Evolutionary conservation across 2,329 filamentous ascomycete genomes (phyloP), one percentile per base, ranked within the genome.

Genomic region (Apiospora koreana): DNA sequence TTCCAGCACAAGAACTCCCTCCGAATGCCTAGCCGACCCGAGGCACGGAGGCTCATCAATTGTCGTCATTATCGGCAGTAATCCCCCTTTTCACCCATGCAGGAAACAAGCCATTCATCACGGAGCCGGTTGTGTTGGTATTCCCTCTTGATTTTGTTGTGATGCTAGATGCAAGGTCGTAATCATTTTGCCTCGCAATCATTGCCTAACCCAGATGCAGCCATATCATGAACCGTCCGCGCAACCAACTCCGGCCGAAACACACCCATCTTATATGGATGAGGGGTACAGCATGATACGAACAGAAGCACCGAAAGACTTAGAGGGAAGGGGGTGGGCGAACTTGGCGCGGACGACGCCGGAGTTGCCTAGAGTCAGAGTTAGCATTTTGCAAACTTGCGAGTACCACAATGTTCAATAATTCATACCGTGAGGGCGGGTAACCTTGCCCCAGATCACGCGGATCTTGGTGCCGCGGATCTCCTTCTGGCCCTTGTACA

Each of bases 371-470:
- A 70, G 9, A 25, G 2, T 35, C 35, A 35, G 28, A 14, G 69
- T 75, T 42, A 74, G 76, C 71, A 74, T 48, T 38, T 41, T 66
- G 43, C n/a, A 35, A 16, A 28, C 48, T 68, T 48, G 54, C 12
- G n/a, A 43, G 62, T 42, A 31, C 25, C 67, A 70, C 18, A 21
- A 48, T 25, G 12, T 16, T 16, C n/a, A n/a, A 38, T 50, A 16
- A 66, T 72, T 84, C 86, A 80, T 93, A 95, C 93, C 95, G 87
- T 98, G 95, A 84, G 94, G 92, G 83, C 94, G 89, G 83, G 94
- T 97, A 84, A 98, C 92, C 90, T 97, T 98, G 89, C 95, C 95
- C 94, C 95, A 98, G 89, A 98, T 98, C 80, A 98, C 93, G 83
- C 95, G 92, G 87, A 98, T 97, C 92, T 98, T 98, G 85, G 94